Conservation (phyloP, 2,329 filamentous ascomycete genomes). For the Penicillium griseofulvum region DNA sequence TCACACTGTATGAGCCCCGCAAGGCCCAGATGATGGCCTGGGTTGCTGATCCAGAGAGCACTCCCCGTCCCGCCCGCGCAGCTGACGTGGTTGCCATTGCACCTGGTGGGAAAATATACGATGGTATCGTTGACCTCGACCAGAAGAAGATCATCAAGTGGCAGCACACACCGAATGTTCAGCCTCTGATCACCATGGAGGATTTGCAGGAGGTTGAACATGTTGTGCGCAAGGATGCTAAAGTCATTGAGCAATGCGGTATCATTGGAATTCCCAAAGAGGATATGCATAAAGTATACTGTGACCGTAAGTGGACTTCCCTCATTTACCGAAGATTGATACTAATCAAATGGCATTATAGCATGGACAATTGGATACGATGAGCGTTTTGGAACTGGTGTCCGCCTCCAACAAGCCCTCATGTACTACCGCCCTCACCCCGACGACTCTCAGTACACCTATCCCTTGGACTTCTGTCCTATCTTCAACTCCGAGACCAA, state of each 20-base stretch:
- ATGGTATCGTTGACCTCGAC: conserved; percentile 74
- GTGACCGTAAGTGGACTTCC: conserved; percentile 62
- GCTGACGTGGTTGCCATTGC: conserved; percentile 84
- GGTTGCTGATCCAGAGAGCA: conserved; percentile 63
- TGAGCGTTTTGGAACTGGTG: conserved; percentile 74
- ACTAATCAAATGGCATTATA: conserved; percentile 27
- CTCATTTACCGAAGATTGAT: background rate
- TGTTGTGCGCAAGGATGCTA: conserved; percentile 71
- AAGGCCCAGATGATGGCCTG: conserved; percentile 81
- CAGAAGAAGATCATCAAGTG: conserved; percentile 67
- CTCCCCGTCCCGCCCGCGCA: conserved; percentile 64
- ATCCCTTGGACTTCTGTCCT: conserved; percentile 88
- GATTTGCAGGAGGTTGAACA: conserved; percentile 79
- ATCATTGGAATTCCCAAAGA: conserved; percentile 75
- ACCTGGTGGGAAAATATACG: conserved; percentile 73
- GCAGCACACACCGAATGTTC: conserved; percentile 71
- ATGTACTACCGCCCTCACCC: conserved; percentile 91
- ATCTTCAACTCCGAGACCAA: conserved; percentile 81
- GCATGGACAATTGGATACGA: conserved; percentile 95
- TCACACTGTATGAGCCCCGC: conserved; percentile 78
- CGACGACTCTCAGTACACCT: conserved; percentile 88
- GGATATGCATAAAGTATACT: conserved; percentile 95
- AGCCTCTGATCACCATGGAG: conserved; percentile 90
- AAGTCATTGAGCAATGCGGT: conserved; percentile 85
- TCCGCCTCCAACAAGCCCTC: conserved; percentile 83